Percentiles rank a stretch among this genome's conserved stretches.
Evolutionary conservation across 352 stramenopile genomes (phyloP).

Genomic region (Blastocystis sp.): DNA sequence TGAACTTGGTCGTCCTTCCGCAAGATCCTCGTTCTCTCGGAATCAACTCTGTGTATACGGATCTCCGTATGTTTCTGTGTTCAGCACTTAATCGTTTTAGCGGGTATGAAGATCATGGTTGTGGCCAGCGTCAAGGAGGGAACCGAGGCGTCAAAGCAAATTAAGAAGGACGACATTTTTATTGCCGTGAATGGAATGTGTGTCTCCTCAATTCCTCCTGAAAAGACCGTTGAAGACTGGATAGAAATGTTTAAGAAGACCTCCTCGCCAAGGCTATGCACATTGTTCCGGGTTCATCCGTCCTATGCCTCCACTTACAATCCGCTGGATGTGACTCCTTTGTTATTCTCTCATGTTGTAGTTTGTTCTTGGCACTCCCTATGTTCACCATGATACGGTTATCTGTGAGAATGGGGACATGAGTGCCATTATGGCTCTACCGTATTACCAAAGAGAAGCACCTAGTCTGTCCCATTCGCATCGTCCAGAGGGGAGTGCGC

Average conservation of each 20-base stretch:
- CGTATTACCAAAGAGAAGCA: no score
- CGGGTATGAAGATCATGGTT: neutral
- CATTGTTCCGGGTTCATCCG: neutral
- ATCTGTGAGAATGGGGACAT: no score
- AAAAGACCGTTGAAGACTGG: slow-evolving; percentile 17
- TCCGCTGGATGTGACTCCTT: neutral
- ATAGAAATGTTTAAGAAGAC: neutral
- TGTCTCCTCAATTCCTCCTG: neutral
- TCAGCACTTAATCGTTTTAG: neutral
- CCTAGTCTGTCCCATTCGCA: no score
- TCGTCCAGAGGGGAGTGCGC: no score
- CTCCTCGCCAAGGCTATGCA: neutral
- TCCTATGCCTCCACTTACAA: neutral
- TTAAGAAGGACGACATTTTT: slow-evolving; percentile 16
- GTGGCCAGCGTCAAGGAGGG: neutral
- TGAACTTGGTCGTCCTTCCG: neutral
- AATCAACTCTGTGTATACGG: neutral
- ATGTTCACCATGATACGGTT: neutral
- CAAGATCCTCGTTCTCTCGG: neutral
- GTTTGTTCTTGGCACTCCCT: slow-evolving; percentile 17
- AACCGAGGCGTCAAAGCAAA: neutral
- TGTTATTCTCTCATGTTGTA: neutral
- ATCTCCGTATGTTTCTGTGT: neutral
- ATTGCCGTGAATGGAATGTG: slow-evolving; percentile 50
- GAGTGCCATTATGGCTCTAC: no score